phyloP scores from a whole-genome alignment of 495 filamentous ascomycete species.

The Trichocladium antarcticum region DNA sequence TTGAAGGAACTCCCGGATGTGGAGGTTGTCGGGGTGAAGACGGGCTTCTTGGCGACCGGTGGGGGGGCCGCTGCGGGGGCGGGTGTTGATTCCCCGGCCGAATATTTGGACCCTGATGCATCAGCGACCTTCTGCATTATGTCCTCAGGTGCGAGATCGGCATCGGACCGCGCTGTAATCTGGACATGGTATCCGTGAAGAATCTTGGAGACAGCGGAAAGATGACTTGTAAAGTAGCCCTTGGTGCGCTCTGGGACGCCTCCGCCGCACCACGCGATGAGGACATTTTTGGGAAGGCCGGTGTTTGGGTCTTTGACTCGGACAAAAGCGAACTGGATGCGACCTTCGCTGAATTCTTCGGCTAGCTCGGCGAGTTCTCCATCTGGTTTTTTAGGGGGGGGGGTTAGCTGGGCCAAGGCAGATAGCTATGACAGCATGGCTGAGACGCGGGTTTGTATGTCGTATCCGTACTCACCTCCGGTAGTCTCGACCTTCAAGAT shows the following conservation, averaged over 20 bases:
- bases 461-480: conserved; percentile 50
- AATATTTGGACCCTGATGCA: conserved; percentile 91
- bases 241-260: conserved; percentile 97
- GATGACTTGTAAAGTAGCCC: conserved; percentile 93
- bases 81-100: conserved; percentile 45
- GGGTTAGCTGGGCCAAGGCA: conserved; percentile 6
- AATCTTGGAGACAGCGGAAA: conserved; percentile 76
- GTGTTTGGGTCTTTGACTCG: conserved; percentile 95
- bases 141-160: conserved; percentile 70
- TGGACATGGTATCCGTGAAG: conserved; percentile 97
- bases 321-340: conserved; percentile 91
- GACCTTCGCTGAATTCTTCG: conserved; percentile 94
- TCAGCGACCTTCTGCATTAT: conserved; percentile 94
- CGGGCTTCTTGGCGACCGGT: conserved; percentile 74
- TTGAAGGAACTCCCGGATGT: conserved; percentile 53
- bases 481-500: conserved; percentile 86
- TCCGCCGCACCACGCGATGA: conserved; percentile 96
- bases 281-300: conserved; percentile 76
- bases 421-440: neutral
- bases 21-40: conserved; percentile 70
- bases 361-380: conserved; percentile 90
- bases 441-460: conserved; percentile 1
- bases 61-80: conserved; percentile 44
- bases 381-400: conserved; percentile 47
- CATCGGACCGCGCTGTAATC: conserved; percentile 83